phyloP scores from a whole-genome alignment of 2,329 filamentous ascomycete genomes.

The Calcarisporium arbuscula region DNA sequence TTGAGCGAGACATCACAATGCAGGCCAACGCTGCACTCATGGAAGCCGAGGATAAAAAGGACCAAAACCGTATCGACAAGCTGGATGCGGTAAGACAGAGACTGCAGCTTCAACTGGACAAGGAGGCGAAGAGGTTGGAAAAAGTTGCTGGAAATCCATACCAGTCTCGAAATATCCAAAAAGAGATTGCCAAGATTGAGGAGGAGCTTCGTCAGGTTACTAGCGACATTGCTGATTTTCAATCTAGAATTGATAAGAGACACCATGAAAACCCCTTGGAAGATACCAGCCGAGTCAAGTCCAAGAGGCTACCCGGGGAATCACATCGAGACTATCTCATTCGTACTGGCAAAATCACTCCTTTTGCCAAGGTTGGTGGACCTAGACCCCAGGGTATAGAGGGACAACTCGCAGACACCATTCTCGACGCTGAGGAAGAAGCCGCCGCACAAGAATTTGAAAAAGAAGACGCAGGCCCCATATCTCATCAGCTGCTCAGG shows the following conservation, averaged over 20 bases:
- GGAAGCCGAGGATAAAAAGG: slow-evolving; percentile 57
- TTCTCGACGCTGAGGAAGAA: slow-evolving; percentile 78
- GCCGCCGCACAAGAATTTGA: slow-evolving; percentile 37
- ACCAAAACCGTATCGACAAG: slow-evolving; percentile 56
- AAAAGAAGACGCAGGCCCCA: slow-evolving; percentile 38
- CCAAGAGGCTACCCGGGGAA: slow-evolving; percentile 67
- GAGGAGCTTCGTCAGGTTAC: slow-evolving; percentile 58
- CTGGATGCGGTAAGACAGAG: slow-evolving; percentile 48
- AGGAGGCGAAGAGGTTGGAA: slow-evolving; percentile 40
- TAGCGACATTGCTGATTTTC: slow-evolving; percentile 73
- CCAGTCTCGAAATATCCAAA: slow-evolving; percentile 51
- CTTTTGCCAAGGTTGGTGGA: slow-evolving; percentile 74
- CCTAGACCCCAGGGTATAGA: slow-evolving; percentile 55
- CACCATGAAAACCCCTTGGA: slow-evolving; percentile 47
- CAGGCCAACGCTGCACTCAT: slow-evolving; percentile 55
- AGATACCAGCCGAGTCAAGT: slow-evolving; percentile 38
- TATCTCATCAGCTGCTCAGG: slow-evolving; percentile 68
- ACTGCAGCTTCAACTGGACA: slow-evolving; percentile 59
- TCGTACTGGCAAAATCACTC: slow-evolving; percentile 94
- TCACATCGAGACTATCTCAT: slow-evolving; percentile 85
- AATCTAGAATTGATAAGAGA: slow-evolving; percentile 71
- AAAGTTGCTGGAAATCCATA: slow-evolving; percentile 37
- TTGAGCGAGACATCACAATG: slow-evolving; percentile 76
- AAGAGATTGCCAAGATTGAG: slow-evolving; percentile 61
- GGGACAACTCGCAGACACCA: slow-evolving; percentile 67